phyloP scores from a whole-genome alignment of 2,329 filamentous ascomycete species.

The Arthrobotrys sphaeroides region DNA sequence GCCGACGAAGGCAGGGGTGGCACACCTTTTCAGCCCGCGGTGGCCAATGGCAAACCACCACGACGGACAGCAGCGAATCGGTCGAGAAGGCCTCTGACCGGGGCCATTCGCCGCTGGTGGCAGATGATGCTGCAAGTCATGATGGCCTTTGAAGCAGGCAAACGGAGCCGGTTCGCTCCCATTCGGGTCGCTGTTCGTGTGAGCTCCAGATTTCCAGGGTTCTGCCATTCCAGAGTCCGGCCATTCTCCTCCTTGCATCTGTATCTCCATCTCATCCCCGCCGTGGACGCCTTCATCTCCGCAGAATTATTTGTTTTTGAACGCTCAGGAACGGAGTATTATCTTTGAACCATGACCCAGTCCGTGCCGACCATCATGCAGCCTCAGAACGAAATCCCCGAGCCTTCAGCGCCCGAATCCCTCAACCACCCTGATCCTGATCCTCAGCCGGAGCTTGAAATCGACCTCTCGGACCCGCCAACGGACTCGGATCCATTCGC shows the following conservation, averaged over 20 bases:
- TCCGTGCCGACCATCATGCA: background rate
- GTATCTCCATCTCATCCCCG: background rate
- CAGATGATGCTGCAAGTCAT: constrained; percentile 50
- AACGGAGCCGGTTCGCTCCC: constrained; percentile 36
- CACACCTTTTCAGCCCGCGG: background rate
- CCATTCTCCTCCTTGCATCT: constrained; percentile 6
- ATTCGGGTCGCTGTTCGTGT: constrained; percentile 21
- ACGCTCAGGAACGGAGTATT: constrained; percentile 29
- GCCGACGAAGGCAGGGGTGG: background rate
- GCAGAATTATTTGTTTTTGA: background rate
- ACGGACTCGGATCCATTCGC: background rate
- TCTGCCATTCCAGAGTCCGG: constrained; percentile 8
- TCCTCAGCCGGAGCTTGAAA: constrained; percentile 16
- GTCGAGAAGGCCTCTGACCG: constrained; percentile 6
- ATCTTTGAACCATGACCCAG: background rate
- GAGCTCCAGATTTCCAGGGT: constrained; percentile 9
- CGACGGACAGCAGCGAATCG: constrained; percentile 33
- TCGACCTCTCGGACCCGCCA: background rate
- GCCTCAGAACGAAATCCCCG: background rate
- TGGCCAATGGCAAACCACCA: constrained; percentile 35
- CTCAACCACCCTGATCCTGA: constrained; percentile 12
- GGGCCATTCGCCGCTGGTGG: constrained; percentile 37
- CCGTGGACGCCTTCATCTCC: background rate
- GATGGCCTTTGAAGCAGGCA: constrained; percentile 24
- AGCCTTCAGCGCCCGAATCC: constrained; percentile 19